Evolutionary conservation across 805 yeast species (phyloP).

Genomic region (Candida sonorensis): DNA sequence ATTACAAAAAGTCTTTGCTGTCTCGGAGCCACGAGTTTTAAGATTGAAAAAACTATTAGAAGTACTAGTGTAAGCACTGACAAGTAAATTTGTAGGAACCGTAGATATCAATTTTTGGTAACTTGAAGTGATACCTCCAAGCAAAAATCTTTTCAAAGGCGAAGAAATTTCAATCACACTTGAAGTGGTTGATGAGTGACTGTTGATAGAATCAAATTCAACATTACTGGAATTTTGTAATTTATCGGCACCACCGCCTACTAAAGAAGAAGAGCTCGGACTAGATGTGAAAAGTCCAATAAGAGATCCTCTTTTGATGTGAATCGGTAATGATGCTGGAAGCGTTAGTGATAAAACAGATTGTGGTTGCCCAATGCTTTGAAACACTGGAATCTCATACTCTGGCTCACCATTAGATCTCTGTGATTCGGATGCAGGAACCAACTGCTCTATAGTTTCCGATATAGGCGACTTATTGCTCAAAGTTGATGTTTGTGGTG

Average conservation of each 20-base stretch:
- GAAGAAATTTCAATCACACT: slow-evolving; percentile 27
- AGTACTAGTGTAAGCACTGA: slow-evolving; percentile 29
- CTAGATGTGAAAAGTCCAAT: slow-evolving; percentile 41
- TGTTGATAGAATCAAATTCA: background rate
- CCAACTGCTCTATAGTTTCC: slow-evolving; percentile 8
- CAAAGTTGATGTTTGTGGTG: no score
- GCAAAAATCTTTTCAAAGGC: slow-evolving; percentile 36
- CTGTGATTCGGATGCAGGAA: slow-evolving; percentile 1
- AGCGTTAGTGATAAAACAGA: slow-evolving; percentile 41
- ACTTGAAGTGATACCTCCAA: slow-evolving; percentile 37
- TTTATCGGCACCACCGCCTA: no score
- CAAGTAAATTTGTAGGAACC: slow-evolving; percentile 36
- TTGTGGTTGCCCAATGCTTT: slow-evolving; percentile 42
- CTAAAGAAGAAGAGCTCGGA: no score
- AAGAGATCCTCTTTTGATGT: slow-evolving; percentile 41
- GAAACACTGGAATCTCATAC: slow-evolving; percentile 25
- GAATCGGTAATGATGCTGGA: slow-evolving; percentile 56
- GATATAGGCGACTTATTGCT: slow-evolving; percentile 7
- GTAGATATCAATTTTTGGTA: slow-evolving; percentile 46
- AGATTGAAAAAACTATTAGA: background rate
- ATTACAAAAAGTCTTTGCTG: slow-evolving; percentile 35
- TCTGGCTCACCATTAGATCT: background rate
- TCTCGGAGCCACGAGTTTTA: slow-evolving; percentile 5
- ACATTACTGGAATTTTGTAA: background rate
- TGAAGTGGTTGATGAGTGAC: slow-evolving; percentile 18